These are phyloP conservation scores for Fusarium fujikuroi DNA, from an alignment of 2,329 filamentous ascomycete genomes.

Conservation along the genomic window DNA sequence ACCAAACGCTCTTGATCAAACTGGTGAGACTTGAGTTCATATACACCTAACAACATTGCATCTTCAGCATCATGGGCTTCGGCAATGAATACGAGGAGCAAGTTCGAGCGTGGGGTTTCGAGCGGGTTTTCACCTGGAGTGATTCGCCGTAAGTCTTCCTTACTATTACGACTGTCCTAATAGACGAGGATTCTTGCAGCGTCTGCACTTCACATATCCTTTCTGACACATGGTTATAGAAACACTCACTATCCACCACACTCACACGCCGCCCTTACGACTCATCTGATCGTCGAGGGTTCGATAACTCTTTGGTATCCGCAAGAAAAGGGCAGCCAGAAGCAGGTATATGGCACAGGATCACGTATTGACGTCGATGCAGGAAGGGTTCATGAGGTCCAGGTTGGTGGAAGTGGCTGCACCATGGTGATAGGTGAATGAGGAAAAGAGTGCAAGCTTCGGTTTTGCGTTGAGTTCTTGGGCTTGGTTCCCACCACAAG, in stretches of 20 bases:
- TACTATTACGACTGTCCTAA: not conserved
- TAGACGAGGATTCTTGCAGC: not conserved
- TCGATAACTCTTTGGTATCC: constrained; percentile 75
- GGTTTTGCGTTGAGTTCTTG: not conserved
- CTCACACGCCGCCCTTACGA: constrained; percentile 71
- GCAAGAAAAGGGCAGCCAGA: constrained; percentile 63
- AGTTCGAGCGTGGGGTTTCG: constrained; percentile 76
- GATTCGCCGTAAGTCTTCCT: constrained; percentile 69
- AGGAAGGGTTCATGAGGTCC: constrained; percentile 73
- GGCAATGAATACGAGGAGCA: constrained; percentile 60
- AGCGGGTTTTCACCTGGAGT: constrained; percentile 76
- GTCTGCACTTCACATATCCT: constrained; percentile 2
- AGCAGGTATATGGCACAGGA: constrained; percentile 69
- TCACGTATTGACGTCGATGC: constrained; percentile 74
- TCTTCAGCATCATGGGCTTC: constrained; percentile 41
- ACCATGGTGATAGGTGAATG: constrained; percentile 74
- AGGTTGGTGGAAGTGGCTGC: constrained; percentile 73
- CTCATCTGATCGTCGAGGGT: constrained; percentile 74
- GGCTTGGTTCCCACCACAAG: not conserved
- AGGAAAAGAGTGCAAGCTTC: not conserved
- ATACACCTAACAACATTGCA: not conserved
- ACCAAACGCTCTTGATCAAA: not conserved
- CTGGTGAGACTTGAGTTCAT: not conserved
- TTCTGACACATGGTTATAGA: constrained; percentile 51
- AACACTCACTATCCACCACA: constrained; percentile 77